Evolutionary conservation across 331 rosid species (phyloP).

Genomic region (Malus hybrid): DNA sequence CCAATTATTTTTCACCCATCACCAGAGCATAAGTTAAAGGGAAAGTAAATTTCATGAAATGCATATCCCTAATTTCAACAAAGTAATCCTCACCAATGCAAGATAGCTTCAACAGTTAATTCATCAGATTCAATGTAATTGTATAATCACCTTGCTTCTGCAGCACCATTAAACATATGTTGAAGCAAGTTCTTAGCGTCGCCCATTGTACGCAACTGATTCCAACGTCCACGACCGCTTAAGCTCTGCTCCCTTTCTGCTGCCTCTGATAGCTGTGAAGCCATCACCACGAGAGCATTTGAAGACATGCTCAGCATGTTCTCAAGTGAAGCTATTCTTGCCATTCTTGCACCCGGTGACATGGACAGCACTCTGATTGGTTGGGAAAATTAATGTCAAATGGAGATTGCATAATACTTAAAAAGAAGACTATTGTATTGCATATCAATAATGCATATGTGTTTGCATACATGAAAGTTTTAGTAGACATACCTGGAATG

Average conservation of each 20-base stretch:
- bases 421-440: background rate
- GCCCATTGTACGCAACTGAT: constrained; percentile 70
- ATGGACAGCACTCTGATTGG: constrained; percentile 56
- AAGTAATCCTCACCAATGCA: background rate
- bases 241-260: constrained; percentile 57
- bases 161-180: constrained; percentile 47
- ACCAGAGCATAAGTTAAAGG: too few relatives aligned
- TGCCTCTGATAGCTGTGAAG: constrained; percentile 67
- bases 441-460: background rate
- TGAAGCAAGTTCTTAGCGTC: constrained; percentile 71
- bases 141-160: constrained; percentile 57
- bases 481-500: constrained; percentile 33
- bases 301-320: constrained; percentile 64
- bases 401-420: constrained; percentile 6
- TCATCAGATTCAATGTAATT: constrained; percentile 16
- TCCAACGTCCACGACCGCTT: constrained; percentile 69
- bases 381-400: constrained; percentile 9
- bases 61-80: background rate
- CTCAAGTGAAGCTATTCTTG: constrained; percentile 65
- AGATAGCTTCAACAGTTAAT: background rate
- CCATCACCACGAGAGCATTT: constrained; percentile 56
- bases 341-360: constrained; percentile 54
- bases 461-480: background rate
- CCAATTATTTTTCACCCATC: too few relatives aligned
- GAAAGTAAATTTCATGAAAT: background rate